Base-by-base conservation (phyloP, 2,329 filamentous ascomycete species). In the Diplodia scrobiculata region DNA sequence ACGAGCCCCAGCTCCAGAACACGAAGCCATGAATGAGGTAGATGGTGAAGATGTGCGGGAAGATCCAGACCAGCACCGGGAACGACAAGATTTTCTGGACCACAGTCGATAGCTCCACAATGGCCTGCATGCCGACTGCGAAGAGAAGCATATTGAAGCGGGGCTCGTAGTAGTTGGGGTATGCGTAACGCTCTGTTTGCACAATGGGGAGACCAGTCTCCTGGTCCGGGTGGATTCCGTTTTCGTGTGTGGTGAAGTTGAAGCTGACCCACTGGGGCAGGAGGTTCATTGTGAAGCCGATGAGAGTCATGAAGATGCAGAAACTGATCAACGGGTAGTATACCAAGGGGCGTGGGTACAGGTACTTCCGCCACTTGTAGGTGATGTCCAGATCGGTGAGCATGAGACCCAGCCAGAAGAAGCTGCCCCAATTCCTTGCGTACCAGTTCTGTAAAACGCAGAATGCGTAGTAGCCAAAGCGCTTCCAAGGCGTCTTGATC, bases 21-120 rank as follows among this genome's bases (percentile, higher is more conserved):
- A 84, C 67, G 71, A 83, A 63, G 45, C 81, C 81, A 68, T 83
- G 81, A 58, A 82, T 74, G 7, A 83, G 76, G 68, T 83, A 83
- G 64, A 83, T 80, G 45, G 79, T 82, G 71, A 82, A 82, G 69
- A 82, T 79, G 70, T 83, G 81, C 5, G 80, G 81, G 71, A 82
- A 82, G 19, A 82, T 70, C 52, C 76, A 72, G 5, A 79, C 75
- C 32, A 82, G 73, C 25, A 77, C 55, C 25, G 74, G 76, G 3
- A 75, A 71, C 2, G 78, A 79, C 2, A 83, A 72, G 10, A 80
- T 67, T 70, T 75, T 79, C 68, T 83, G 81, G 1, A 80, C 68
- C 45, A 71, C 66, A 27, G 74, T 65, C 45, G 72, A 77, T 32
- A 79, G 68, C 36, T 76, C 72, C 38, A 76, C 73, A 41, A 79